These are phyloP conservation scores for Talaromyces trachyspermus DNA, from an alignment of 495 filamentous ascomycete genomes.

Conservation along the genomic window DNA sequence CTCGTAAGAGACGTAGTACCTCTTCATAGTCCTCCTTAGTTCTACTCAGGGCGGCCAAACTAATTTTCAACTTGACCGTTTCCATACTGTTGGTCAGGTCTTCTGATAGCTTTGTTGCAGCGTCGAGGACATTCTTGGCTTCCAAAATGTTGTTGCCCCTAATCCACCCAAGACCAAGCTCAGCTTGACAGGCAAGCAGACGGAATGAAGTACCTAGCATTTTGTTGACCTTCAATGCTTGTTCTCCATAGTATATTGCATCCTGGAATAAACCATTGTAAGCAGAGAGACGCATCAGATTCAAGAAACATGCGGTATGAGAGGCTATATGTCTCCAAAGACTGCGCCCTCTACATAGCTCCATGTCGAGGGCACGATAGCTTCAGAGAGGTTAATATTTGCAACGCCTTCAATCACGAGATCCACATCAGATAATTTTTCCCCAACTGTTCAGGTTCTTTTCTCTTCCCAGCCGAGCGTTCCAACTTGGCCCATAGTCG, in stretches of 20 bases:
- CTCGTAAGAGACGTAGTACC: constrained; percentile 36
- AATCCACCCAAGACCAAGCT: constrained; percentile 57
- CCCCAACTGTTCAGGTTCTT: constrained; percentile 19
- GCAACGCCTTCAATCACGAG: constrained; percentile 36
- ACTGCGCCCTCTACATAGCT: constrained; percentile 49
- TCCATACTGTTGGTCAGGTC: constrained; percentile 38
- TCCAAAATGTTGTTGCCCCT: constrained; percentile 54
- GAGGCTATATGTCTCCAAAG: constrained; percentile 72
- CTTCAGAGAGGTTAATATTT: constrained; percentile 30
- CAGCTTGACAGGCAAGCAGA: constrained; percentile 41
- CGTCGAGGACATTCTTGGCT: constrained; percentile 51
- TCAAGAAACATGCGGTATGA: constrained; percentile 59
- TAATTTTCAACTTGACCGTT: constrained; percentile 37
- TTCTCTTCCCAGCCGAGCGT: constrained; percentile 32
- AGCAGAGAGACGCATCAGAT: constrained; percentile 68
- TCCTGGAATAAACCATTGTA: constrained; percentile 83
- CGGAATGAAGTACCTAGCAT: constrained; percentile 57
- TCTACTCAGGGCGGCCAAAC: constrained; percentile 34
- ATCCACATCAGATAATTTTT: constrained; percentile 28
- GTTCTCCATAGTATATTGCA: constrained; percentile 81
- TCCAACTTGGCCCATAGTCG: constrained; percentile 67
- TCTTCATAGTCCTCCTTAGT: constrained; percentile 38
- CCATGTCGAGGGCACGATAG: constrained; percentile 17
- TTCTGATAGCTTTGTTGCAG: constrained; percentile 36
- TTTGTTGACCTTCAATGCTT: constrained; percentile 71